Evolutionary conservation across 257 asterid genomes (phyloP).

Genomic region (Solanum piurae): DNA sequence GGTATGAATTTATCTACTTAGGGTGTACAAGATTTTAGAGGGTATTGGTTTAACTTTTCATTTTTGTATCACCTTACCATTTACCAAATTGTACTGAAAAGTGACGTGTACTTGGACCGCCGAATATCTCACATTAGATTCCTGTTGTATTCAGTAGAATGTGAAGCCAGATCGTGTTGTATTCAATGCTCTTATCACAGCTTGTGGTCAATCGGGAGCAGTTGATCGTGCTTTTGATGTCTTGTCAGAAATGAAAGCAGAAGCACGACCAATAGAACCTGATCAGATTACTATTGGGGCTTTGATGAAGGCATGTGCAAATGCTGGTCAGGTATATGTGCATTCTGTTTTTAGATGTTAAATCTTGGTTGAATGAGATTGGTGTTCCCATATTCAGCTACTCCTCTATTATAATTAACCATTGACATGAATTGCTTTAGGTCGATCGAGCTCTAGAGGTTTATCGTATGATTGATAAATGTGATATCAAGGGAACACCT

Average conservation of each 20-base stretch:
- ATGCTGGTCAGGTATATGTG: constrained; percentile 62
- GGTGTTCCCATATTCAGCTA: not conserved
- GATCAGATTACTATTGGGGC: constrained; percentile 96
- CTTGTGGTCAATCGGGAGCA: constrained; percentile 98
- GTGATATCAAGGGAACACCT: constrained; percentile 76
- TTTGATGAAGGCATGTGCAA: constrained; percentile 88
- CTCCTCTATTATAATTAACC: constrained; percentile 2
- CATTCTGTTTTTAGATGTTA: not conserved
- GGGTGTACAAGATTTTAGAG: not conserved
- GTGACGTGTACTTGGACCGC: not conserved
- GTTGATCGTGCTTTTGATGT: constrained; percentile 97
- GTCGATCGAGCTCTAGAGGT: constrained; percentile 78
- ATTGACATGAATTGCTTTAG: constrained; percentile 25
- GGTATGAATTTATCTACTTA: constrained; percentile 35
- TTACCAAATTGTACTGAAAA: constrained; percentile 1
- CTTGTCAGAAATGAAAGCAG: constrained; percentile 82
- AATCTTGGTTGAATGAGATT: not conserved
- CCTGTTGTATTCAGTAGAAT: constrained; percentile 57
- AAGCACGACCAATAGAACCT: constrained; percentile 73
- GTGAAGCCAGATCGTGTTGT: constrained; percentile 97
- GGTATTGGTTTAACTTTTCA: constrained; percentile 1
- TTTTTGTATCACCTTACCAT: not conserved
- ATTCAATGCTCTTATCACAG: constrained; percentile 96
- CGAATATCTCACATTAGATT: constrained; percentile 17
- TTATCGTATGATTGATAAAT: constrained; percentile 69